These are phyloP conservation scores for Tetracentron sinense DNA, from an alignment of 164 flowering plant genomes.

Conservation along the genomic window DNA sequence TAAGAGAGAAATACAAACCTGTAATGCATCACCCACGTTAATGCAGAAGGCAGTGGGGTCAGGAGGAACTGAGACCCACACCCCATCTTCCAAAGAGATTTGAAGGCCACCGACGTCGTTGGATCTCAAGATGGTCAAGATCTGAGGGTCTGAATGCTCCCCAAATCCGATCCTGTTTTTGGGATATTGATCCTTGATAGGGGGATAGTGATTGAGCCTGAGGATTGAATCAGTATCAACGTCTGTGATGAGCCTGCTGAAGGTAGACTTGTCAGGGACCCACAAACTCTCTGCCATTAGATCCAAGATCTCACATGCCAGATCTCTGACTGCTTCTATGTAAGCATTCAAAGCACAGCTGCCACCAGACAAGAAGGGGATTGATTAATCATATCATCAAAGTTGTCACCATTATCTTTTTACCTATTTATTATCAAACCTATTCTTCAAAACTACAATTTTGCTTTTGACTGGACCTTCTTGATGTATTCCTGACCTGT, in stretches of 20 bases:
- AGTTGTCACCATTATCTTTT: too few relatives aligned
- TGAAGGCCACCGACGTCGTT: conserved; percentile 57
- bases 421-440: too few relatives aligned
- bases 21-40: conserved; percentile 61
- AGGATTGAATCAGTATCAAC: conserved; percentile 60
- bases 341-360: conserved; percentile 54
- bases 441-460: too few relatives aligned
- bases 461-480: too few relatives aligned
- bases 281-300: conserved; percentile 56
- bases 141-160: too few relatives aligned
- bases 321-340: conserved; percentile 35
- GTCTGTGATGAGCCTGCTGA: conserved; percentile 58
- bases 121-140: too few relatives aligned
- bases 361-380: too few relatives aligned
- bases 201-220: conserved; percentile 79
- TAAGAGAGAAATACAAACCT: too few relatives aligned
- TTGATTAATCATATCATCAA: too few relatives aligned
- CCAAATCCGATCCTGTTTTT: conserved; percentile 47
- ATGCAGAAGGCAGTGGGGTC: conserved; percentile 53
- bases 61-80: conserved; percentile 63
- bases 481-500: not conserved
- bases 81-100: conserved; percentile 35
- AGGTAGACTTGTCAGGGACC: conserved; percentile 33
- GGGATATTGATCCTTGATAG: conserved; percentile 6
- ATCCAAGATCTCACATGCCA: conserved; percentile 62